phyloP scores from a whole-genome alignment of 352 stramenopile species.

The Phytophthora tubulina region DNA sequence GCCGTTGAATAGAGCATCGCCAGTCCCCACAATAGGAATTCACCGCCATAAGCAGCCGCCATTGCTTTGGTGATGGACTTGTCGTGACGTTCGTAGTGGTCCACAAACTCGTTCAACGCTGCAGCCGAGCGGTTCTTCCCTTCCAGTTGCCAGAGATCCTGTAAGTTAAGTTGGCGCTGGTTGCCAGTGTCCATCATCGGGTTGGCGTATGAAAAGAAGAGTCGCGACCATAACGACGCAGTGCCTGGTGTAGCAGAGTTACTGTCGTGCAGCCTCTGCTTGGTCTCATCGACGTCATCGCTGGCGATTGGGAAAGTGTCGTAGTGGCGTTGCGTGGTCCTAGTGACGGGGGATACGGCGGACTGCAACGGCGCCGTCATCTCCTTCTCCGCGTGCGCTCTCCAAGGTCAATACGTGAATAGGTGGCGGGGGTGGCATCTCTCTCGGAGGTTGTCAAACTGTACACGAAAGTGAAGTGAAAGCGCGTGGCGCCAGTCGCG shows the following conservation, averaged over 20 bases:
- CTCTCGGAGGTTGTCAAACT: background rate
- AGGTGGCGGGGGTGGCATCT: background rate
- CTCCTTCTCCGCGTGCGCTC: background rate
- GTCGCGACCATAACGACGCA: slow-evolving; percentile 28
- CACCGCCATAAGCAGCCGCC: slow-evolving; percentile 32
- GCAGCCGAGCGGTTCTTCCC: slow-evolving; percentile 29
- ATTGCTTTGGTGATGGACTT: slow-evolving; percentile 41
- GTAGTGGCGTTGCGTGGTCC: slow-evolving; percentile 16
- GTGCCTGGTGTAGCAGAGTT: slow-evolving; percentile 13
- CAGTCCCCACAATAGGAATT: slow-evolving; percentile 40
- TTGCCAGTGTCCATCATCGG: slow-evolving; percentile 54
- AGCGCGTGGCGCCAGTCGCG: slow-evolving; percentile 5
- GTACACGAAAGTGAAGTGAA: slow-evolving; percentile 4
- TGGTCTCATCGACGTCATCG: slow-evolving; percentile 12
- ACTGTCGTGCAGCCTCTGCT: slow-evolving; percentile 7
- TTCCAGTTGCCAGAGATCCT: slow-evolving; percentile 57
- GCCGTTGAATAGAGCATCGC: slow-evolving; percentile 40
- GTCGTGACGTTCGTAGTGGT: slow-evolving; percentile 22
- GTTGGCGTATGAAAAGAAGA: slow-evolving; percentile 56
- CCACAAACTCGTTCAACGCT: slow-evolving; percentile 35
- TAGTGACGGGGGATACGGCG: slow-evolving; percentile 5
- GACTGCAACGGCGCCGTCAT: slow-evolving; percentile 9
- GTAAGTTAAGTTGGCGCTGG: slow-evolving; percentile 44
- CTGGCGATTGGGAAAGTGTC: slow-evolving; percentile 14
- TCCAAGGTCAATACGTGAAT: slow-evolving; percentile 5